Base-by-base conservation (phyloP, 352 stramenopile species). In the Phytophthora cryptogea region DNA sequence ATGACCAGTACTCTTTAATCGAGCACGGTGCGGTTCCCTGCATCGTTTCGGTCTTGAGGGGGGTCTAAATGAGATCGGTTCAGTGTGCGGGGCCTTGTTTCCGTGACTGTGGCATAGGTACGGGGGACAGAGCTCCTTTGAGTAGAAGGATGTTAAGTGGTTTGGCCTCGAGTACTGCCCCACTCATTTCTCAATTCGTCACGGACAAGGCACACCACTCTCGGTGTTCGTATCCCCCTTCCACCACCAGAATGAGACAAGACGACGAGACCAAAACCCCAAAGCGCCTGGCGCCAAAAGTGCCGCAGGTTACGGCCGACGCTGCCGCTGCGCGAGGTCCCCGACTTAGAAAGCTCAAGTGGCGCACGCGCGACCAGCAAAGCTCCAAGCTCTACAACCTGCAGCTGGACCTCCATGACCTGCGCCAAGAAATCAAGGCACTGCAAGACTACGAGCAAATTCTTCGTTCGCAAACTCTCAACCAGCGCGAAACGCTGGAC, bases 341-440 rank as follows among this genome's bases (percentile, higher is more conserved):
- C 8, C 37, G 54, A 31, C 31, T 32, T 1, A 74, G 63, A 46
- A 82, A 83, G 59, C 72, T 86, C 43, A 83, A 84, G 49, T 86
- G 77, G 77, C 74, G 77, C 39, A 81, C 74, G 31, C 72, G 77
- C 11, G 77, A 87, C 58, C 68, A 74, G 37, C 70, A 84, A 46
- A 87, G 69, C 59, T 87, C 77, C 42, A 59, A 63, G 48, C 65
- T 87, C 11, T 87, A 87, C 67, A 88, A 85, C 44, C 59, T 85
- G 31, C 70, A 85, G 56, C 67, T 88, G 4, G 78, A 88, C 27
- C 61, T 88, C 11, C 59, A 79, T 17, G 58, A 68, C 32, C 30
- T 88, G 11, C 74, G 68, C 17, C 73, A 81, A 46, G 67, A 88
- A 45, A 71, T 88, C 65, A 66, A 75, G 30, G 40, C 61, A 4